These are phyloP conservation scores for Parmelia sp. DNA, from an alignment of 495 filamentous ascomycete genomes.

Conservation along the genomic window DNA sequence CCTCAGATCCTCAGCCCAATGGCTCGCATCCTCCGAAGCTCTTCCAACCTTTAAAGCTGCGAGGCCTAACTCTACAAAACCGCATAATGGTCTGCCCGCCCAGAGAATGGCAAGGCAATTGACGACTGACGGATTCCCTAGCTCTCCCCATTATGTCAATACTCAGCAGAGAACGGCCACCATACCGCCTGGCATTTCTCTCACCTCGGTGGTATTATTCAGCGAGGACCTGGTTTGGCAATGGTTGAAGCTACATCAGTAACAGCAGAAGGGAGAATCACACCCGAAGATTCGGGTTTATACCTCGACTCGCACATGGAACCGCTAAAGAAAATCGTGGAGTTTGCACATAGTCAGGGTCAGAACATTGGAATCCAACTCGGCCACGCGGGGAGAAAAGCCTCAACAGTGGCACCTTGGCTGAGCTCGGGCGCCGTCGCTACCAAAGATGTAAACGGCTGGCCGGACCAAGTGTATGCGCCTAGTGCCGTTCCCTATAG, in stretches of 20 bases:
- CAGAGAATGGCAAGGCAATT: background rate
- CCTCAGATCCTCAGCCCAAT: slow-evolving; percentile 52
- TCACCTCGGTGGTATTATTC: slow-evolving; percentile 52
- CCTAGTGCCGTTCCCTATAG: slow-evolving; percentile 52
- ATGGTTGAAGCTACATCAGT: slow-evolving; percentile 73
- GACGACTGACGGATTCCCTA: background rate
- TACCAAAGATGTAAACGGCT: slow-evolving; percentile 50
- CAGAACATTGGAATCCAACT: slow-evolving; percentile 71
- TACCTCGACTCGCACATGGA: slow-evolving; percentile 71
- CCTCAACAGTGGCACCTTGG: slow-evolving; percentile 63
- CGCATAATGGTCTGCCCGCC: slow-evolving; percentile 41
- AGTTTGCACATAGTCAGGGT: slow-evolving; percentile 64
- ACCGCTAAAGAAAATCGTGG: slow-evolving; percentile 52
- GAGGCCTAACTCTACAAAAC: slow-evolving; percentile 55
- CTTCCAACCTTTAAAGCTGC: slow-evolving; percentile 58
- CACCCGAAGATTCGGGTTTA: slow-evolving; percentile 62
- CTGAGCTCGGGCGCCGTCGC: slow-evolving; percentile 44
- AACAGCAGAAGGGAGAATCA: slow-evolving; percentile 66
- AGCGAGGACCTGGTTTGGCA: slow-evolving; percentile 60
- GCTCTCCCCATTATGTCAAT: slow-evolving; percentile 62
- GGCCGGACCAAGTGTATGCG: slow-evolving; percentile 53
- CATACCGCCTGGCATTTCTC: slow-evolving; percentile 58
- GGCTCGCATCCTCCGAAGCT: slow-evolving; percentile 56
- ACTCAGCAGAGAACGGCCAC: slow-evolving; percentile 58
- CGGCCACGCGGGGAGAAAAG: slow-evolving; percentile 72